These are phyloP conservation scores for Glycyrrhiza uralensis DNA, from an alignment of 306 rosid species.

Conservation along the genomic window DNA sequence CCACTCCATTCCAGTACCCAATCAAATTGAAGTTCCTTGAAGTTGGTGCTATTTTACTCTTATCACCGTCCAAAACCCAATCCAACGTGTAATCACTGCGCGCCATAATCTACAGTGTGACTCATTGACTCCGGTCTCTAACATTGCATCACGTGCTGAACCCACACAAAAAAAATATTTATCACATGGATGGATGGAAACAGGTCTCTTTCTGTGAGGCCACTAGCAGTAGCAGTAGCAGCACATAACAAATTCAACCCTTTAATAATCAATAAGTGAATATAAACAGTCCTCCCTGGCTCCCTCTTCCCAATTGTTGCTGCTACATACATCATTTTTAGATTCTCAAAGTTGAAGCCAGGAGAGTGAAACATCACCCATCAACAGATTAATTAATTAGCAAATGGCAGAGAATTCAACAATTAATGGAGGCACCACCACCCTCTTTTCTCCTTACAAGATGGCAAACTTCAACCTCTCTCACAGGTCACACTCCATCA, in stretches of 20 bases:
- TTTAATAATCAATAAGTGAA: background rate
- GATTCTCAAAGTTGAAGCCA: background rate
- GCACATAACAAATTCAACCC: background rate
- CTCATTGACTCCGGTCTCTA: background rate
- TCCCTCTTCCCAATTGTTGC: no score
- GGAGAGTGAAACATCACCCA: background rate
- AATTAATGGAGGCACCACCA: background rate
- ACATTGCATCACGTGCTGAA: background rate
- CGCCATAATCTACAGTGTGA: no score
- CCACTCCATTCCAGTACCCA: background rate
- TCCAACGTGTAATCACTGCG: background rate
- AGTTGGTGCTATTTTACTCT: background rate
- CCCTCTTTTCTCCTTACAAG: conserved; percentile 60
- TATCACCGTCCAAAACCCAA: background rate
- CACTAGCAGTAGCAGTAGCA: no score
- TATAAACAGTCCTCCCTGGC: background rate
- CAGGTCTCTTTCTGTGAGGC: background rate
- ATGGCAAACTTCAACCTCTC: conserved; percentile 41
- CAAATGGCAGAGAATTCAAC: conserved; percentile 42
- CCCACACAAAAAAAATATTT: background rate
- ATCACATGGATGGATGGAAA: background rate
- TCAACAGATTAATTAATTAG: background rate
- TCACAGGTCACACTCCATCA: conserved; percentile 14
- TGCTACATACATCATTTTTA: background rate
- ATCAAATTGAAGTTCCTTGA: background rate